Base-by-base conservation (phyloP, 108 stramenopile genomes). In the Aurantiochytrium sp. region DNA sequence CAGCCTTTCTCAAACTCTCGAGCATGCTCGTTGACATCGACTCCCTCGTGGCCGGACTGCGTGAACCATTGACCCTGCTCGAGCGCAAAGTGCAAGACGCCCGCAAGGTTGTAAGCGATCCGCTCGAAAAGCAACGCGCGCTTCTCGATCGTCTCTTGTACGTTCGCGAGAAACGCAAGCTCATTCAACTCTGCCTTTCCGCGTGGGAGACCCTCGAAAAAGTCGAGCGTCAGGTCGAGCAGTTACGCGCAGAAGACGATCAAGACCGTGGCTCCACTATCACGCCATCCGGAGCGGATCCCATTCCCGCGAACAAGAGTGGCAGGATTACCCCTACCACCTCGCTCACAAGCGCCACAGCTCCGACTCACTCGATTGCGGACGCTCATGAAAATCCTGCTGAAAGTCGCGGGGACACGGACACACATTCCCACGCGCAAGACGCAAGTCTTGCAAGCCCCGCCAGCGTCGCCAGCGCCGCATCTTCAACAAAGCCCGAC, bases 11-110 rank as follows among this genome's bases (percentile, higher is more conserved):
- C 43, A 83, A 83, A 45, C 76, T 83, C 16, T 83, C 76, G 0
- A 83, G 76, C 28, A 83, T 83, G 76, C 51, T 83, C 25, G 76
- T 83, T 43, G 76, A 83, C 28, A 83, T 83, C 23, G 76, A 83
- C 51, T 47, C 76, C 10, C 76, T 83, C 19, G 76, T 83, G 4
- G 76, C 76, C 12, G 51, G 76, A 14, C 76, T 83, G 19, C 76
- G 76, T 16, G 76, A 83, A 23, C 76, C 76, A 6, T 45, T 83
- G 6, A 83, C 45, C 76, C 45, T 53, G 51, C 76, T 83, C 16
- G 76, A 83, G 49, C 49, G 0, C 51, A 83, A 83, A 23, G 76
- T 83, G 16, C 49, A 83, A 23, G 76, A 83, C 3, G 76, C 51
- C 19, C 45, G 51, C 49, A 83, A 83, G 51, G 76, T 83, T 21